Conservation (phyloP, 1,139 yeast species). For the Ogataea hybrid region DNA sequence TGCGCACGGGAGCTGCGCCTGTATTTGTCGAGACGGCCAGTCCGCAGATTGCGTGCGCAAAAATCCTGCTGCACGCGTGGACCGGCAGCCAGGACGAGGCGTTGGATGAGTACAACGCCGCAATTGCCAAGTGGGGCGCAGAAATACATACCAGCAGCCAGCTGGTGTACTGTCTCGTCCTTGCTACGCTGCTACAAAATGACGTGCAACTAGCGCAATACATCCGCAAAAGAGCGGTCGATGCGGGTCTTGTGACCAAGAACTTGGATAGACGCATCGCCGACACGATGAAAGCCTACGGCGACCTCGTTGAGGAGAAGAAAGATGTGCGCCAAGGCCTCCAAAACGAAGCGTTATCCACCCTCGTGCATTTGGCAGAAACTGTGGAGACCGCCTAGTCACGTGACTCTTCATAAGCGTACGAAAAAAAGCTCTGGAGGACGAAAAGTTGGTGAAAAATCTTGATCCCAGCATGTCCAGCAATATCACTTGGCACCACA, state of each 20-base stretch:
- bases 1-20: not conserved
- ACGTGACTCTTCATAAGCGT: slow-evolving; percentile 7
- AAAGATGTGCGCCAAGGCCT: slow-evolving; percentile 19
- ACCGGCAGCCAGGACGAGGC: slow-evolving; percentile 36
- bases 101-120: slow-evolving; percentile 51
- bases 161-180: slow-evolving; percentile 52
- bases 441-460: not conserved
- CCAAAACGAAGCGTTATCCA: slow-evolving; percentile 17
- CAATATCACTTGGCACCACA: slow-evolving; percentile 94
- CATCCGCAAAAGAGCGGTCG: slow-evolving; percentile 54
- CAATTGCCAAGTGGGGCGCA: slow-evolving; percentile 26
- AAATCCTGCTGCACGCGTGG: slow-evolving; percentile 3
- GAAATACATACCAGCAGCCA: slow-evolving; percentile 39
- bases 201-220: slow-evolving; percentile 66
- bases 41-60: slow-evolving; percentile 1
- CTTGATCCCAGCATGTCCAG: slow-evolving; percentile 3
- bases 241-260: slow-evolving; percentile 40
- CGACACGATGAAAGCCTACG: slow-evolving; percentile 51
- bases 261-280: slow-evolving; percentile 47
- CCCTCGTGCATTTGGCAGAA: slow-evolving; percentile 20
- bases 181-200: slow-evolving; percentile 45
- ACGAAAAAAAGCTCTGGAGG: not conserved
- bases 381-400: slow-evolving; percentile 3
- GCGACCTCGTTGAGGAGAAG: slow-evolving; percentile 40
- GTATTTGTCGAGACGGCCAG: not conserved